Conservation (phyloP, 2,329 filamentous ascomycete genomes). For the Sporothrix schenckii region DNA sequence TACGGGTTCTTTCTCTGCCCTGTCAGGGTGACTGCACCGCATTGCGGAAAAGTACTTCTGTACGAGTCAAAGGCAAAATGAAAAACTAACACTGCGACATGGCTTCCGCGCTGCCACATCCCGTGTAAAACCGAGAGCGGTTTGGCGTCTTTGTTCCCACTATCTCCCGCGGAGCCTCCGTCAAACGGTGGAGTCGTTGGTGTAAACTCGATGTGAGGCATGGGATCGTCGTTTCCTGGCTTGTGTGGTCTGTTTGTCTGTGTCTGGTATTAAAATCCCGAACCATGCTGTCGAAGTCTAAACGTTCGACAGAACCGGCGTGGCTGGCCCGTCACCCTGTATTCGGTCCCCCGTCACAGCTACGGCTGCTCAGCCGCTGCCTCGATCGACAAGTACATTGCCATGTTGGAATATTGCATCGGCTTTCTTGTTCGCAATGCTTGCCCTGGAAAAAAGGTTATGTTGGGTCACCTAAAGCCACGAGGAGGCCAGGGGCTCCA, state of each 20-base stretch:
- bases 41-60: neutral
- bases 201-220: neutral
- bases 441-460: neutral
- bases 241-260: neutral
- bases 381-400: neutral
- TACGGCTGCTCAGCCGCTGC: conserved; percentile 12
- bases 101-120: conserved; percentile 6
- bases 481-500: neutral
- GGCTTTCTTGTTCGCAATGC: neutral
- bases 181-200: conserved; percentile 10
- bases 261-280: no score
- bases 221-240: neutral
- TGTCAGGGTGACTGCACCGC: conserved; percentile 1
- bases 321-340: conserved; percentile 5
- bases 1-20: neutral
- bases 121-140: neutral
- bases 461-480: neutral
- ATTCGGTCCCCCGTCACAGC: neutral
- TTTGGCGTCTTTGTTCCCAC: neutral
- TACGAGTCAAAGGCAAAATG: neutral
- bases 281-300: neutral
- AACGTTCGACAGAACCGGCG: neutral
- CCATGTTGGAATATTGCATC: neutral
- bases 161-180: conserved; percentile 9
- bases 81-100: neutral